Evolutionary conservation across 306 rosid genomes (phyloP).

Genomic region (Rosa chinensis): DNA sequence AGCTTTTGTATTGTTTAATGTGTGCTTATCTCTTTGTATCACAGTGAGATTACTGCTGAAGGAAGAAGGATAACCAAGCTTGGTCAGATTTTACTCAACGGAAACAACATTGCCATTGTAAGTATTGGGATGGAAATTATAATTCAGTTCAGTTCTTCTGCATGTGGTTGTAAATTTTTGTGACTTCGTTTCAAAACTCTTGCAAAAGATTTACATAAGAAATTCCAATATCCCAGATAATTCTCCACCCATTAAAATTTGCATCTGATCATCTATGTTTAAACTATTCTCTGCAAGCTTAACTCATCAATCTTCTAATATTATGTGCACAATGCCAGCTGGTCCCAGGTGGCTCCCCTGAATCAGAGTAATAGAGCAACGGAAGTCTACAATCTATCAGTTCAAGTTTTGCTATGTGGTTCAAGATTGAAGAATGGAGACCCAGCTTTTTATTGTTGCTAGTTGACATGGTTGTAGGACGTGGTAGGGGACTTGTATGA

Average conservation of each 20-base stretch:
- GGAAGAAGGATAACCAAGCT: conserved; percentile 97
- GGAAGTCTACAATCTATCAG: background rate
- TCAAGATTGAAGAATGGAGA: background rate
- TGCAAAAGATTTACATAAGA: background rate
- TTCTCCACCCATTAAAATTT: background rate
- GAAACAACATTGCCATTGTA: conserved; percentile 99
- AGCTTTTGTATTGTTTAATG: background rate
- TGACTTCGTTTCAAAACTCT: background rate
- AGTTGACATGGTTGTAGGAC: conserved; percentile 31
- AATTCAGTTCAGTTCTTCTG: background rate
- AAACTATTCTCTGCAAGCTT: background rate
- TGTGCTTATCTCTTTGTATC: conserved; percentile 15
- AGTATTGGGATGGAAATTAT: conserved; percentile 30
- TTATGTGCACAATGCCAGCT: conserved; percentile 46
- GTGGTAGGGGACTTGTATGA: background rate
- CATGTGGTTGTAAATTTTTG: background rate
- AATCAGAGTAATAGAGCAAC: conserved; percentile 50
- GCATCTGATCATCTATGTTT: background rate
- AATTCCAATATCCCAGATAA: background rate
- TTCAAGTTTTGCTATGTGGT: no score
- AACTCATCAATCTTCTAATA: conserved; percentile 3
- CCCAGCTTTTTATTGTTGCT: conserved; percentile 1
- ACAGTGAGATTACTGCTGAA: conserved; percentile 90
- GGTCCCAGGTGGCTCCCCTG: conserved; percentile 89
- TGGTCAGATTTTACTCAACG: conserved; percentile 92